A percentile compares a stretch with the other conserved stretches of the same genome.
These are phyloP conservation scores for Trichosporon coremiiforme DNA, from an alignment of 1,284 basidiomycete species.

Conservation along the genomic window DNA sequence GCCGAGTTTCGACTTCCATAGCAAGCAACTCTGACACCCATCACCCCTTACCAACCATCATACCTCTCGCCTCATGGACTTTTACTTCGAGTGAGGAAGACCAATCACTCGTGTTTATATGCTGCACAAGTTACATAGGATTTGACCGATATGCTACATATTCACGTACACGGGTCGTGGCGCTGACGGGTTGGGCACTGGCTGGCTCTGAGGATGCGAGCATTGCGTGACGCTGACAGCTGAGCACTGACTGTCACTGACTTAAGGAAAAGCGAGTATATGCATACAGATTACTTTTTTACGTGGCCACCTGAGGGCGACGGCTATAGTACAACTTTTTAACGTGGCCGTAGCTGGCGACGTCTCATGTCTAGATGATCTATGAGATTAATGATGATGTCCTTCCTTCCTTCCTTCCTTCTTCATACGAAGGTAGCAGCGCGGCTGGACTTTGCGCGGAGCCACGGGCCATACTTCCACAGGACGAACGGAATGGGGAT, in stretches of 20 bases:
- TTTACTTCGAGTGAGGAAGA: neutral
- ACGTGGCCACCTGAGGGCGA: slow-evolving; percentile 13
- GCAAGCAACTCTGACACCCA: neutral
- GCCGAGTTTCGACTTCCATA: neutral
- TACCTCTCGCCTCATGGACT: slow-evolving; percentile 17
- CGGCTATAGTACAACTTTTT: slow-evolving; percentile 13
- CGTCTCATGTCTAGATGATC: slow-evolving; percentile 11
- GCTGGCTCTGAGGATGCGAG: neutral
- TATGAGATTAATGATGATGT: neutral
- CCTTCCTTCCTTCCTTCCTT: too few relatives aligned
- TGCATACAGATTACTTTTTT: slow-evolving; percentile 17
- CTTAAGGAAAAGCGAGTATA: neutral
- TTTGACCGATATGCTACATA: slow-evolving; percentile 16
- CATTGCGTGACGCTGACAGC: too few relatives aligned
- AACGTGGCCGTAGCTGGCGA: slow-evolving; percentile 15
- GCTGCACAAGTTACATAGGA: slow-evolving; percentile 19
- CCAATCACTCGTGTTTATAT: slow-evolving; percentile 9
- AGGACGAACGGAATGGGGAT: slow-evolving; percentile 48
- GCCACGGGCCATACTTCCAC: slow-evolving; percentile 57
- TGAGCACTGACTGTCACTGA: neutral
- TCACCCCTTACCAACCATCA: neutral
- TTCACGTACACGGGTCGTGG: slow-evolving; percentile 2
- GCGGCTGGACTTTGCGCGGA: slow-evolving; percentile 44
- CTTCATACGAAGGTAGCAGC: slow-evolving; percentile 13
- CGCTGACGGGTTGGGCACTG: too few relatives aligned